These are phyloP conservation scores for Microsporum audouinii DNA, from an alignment of 2,329 filamentous ascomycete genomes.

Conservation along the genomic window DNA sequence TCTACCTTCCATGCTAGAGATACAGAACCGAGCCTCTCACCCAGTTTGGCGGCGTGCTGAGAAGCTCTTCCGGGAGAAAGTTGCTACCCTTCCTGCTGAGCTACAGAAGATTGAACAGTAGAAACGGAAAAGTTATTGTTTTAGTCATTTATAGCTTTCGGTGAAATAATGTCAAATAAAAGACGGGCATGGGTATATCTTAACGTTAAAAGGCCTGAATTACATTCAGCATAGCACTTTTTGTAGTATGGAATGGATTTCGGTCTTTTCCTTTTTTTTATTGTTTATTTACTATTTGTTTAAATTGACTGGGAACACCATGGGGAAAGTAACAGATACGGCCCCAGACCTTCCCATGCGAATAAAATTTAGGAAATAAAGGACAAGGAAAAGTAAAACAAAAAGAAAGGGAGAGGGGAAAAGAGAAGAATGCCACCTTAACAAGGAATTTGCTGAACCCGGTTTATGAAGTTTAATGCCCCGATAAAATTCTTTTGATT, in stretches of 20 bases:
- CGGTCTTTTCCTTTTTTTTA: neutral
- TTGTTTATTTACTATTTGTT: neutral
- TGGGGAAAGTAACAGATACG: neutral
- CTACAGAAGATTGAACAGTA: constrained; percentile 14
- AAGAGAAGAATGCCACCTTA: neutral
- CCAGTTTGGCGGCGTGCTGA: constrained; percentile 76
- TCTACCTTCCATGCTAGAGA: constrained; percentile 61
- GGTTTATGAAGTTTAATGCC: neutral
- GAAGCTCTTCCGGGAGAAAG: constrained; percentile 74
- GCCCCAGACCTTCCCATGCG: neutral
- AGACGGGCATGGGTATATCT: neutral
- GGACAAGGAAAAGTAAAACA: neutral
- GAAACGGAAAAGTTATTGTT: neutral
- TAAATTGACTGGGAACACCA: neutral
- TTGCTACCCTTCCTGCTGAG: constrained; percentile 51
- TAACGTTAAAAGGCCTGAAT: neutral
- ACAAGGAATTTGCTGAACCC: neutral
- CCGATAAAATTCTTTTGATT: neutral
- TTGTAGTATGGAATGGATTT: neutral
- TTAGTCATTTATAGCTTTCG: neutral
- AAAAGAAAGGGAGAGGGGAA: neutral
- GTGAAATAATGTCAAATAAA: neutral
- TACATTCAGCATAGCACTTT: neutral
- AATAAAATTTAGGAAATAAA: neutral
- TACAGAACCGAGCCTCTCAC: constrained; percentile 62